These are phyloP conservation scores for Sporothrix variecibatus DNA, from an alignment of 2,329 filamentous ascomycete species.

Conservation along the genomic window DNA sequence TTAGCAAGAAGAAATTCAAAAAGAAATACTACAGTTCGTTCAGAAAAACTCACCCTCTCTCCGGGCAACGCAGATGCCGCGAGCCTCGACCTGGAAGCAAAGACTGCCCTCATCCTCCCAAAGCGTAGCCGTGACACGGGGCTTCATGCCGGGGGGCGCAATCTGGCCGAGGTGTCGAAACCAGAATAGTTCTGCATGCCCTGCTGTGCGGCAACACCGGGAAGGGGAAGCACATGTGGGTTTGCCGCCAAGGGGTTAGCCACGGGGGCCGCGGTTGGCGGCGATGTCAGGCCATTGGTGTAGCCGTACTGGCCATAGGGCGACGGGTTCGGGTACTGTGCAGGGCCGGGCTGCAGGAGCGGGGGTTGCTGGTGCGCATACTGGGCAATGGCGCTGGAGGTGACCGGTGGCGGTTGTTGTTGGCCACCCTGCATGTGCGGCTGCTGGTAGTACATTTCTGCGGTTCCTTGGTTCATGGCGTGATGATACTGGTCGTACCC, in stretches of 20 bases:
- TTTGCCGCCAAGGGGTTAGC: conserved; percentile 66
- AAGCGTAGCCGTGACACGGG: conserved; percentile 89
- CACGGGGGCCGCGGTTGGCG: conserved; percentile 68
- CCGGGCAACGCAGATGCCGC: conserved; percentile 91
- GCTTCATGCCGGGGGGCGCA: conserved; percentile 92
- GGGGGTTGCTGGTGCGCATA: conserved; percentile 79
- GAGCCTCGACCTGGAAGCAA: conserved; percentile 96
- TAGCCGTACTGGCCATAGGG: conserved; percentile 73
- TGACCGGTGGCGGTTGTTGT: conserved; percentile 71
- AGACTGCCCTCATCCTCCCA: conserved; percentile 99
- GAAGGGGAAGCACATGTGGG: conserved; percentile 70
- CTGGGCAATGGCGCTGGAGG: conserved; percentile 70
- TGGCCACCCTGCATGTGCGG: conserved; percentile 77
- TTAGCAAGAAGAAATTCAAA: not conserved
- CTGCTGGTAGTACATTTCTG: conserved; percentile 82
- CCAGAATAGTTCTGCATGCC: conserved; percentile 55
- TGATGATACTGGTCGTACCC: conserved; percentile 47
- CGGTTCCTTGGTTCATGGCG: conserved; percentile 78
- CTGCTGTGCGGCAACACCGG: conserved; percentile 54
- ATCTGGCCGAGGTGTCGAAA: conserved; percentile 85
- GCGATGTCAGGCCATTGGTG: conserved; percentile 75
- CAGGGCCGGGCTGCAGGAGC: conserved; percentile 70
- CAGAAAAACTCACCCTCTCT: conserved; percentile 69
- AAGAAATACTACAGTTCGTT: not conserved
- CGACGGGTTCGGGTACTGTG: conserved; percentile 64